Evolutionary conservation across 352 stramenopile species (phyloP).

Genomic region (Hyaloperonospora arabidopsidis): DNA sequence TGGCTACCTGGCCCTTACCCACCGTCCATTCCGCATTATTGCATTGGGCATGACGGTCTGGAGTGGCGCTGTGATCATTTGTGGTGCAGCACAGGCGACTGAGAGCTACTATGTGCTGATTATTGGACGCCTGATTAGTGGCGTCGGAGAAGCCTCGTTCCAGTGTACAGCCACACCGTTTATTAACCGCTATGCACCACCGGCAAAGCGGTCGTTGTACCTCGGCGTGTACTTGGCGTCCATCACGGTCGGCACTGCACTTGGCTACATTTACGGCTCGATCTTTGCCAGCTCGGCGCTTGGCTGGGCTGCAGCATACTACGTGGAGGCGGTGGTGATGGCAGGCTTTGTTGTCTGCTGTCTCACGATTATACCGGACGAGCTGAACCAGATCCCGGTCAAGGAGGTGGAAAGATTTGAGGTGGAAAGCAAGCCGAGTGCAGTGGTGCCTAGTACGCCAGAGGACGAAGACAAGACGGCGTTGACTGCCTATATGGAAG

Average conservation of each 20-base stretch:
- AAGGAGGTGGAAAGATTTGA: conserved; percentile 23
- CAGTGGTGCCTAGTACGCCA: conserved; percentile 17
- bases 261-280: conserved; percentile 88
- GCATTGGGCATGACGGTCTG: conserved; percentile 84
- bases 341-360: conserved; percentile 59
- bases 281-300: conserved; percentile 45
- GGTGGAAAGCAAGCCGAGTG: conserved; percentile 17
- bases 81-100: conserved; percentile 57
- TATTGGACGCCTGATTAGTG: conserved; percentile 77
- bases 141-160: conserved; percentile 89
- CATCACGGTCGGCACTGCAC: conserved; percentile 86
- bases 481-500: conserved; percentile 28
- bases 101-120: conserved; percentile 88
- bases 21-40: conserved; percentile 88
- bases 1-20: conserved; percentile 83
- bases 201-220: conserved; percentile 70
- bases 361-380: conserved; percentile 45
- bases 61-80: conserved; percentile 84
- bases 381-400: conserved; percentile 47
- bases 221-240: conserved; percentile 89
- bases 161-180: conserved; percentile 89
- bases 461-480: conserved; percentile 19
- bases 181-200: conserved; percentile 84
- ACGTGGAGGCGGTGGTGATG: conserved; percentile 82
- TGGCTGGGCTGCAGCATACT: conserved; percentile 83